Evolutionary conservation across 495 filamentous ascomycete species (phyloP), one percentile per base, ranked within the genome.

Genomic region (Hypoxylon perforatum): DNA sequence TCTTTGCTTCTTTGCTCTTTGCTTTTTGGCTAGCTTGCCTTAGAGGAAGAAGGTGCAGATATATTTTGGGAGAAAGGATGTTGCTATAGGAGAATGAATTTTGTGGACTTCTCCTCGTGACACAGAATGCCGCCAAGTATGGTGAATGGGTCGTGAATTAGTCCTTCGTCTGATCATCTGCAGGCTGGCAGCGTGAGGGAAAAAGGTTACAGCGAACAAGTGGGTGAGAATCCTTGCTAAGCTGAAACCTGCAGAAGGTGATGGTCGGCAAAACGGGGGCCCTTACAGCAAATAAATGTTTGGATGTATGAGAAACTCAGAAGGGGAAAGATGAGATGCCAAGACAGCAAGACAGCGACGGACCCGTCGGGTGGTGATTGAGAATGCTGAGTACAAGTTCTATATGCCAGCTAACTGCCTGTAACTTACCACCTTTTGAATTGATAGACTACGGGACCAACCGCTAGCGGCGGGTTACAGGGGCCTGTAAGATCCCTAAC

Each of bases 151-250:
- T 39, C 21, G 42, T n/a, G 33, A 64, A 12, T 28, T 7, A 28
- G 25, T 28, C 3, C 3, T 28, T 28, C 3, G 25, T 9, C 51
- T 56, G n/a, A 65, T 39, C 58, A 33, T 53, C 15, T 55, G 62
- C 54, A 17, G 54, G 55, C 22, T 57, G 53, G 54, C 18, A 38
- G 56, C 12, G 19, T 17, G 25, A 18, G 18, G 36, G 18, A 47
- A 45, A n/a, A 12, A 45, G 18, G 49, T 15, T 61, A 19, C 39
- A 44, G 46, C 21, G 35, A 33, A 28, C 19, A 10, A 62, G 15
- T 57, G 53, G 48, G 28, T 50, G 9, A 35, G 18, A 63, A 61
- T 53, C 67, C 67, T 61, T 33, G 58, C 30, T 48, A 39, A 30
- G 52, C 46, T 65, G 61, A 65, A 65, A 52, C 61, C 39, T 53